Evolutionary conservation across 345 rosid species (phyloP).

Genomic region (Linum trigynum): DNA sequence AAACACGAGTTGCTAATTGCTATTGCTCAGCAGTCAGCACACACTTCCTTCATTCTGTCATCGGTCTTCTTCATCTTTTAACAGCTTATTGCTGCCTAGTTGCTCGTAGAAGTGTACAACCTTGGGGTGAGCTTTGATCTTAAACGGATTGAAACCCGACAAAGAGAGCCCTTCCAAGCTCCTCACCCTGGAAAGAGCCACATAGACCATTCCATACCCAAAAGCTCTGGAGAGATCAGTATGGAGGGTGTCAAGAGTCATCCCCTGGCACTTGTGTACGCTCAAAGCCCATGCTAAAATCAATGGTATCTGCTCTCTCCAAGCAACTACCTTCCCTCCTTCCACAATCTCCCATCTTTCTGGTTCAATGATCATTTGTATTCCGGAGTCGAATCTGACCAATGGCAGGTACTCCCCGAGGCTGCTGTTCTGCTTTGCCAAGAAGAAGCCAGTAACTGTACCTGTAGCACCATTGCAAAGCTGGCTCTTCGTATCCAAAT

Average conservation of each 20-base stretch:
- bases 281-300: constrained; percentile 27
- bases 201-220: constrained; percentile 27
- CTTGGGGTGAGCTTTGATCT: constrained; percentile 26
- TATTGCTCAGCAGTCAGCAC: too few relatives aligned
- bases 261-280: constrained; percentile 29
- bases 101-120: constrained; percentile 16
- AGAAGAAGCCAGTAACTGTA: constrained; percentile 12
- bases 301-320: constrained; percentile 20
- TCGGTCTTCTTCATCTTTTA: background rate
- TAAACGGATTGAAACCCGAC: constrained; percentile 18
- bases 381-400: constrained; percentile 23
- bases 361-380: constrained; percentile 8
- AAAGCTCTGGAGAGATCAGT: constrained; percentile 20
- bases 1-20: too few relatives aligned
- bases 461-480: constrained; percentile 27
- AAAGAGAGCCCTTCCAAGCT: constrained; percentile 19
- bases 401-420: constrained; percentile 5
- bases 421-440: background rate
- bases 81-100: background rate
- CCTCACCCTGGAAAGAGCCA: constrained; percentile 19
- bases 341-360: constrained; percentile 13
- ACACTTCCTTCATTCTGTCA: background rate
- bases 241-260: constrained; percentile 20
- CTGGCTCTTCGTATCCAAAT: constrained; percentile 6
- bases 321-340: constrained; percentile 11